A percentile compares a stretch with the other conserved stretches of the same genome.
These are phyloP conservation scores for Tolypocladium inflatum DNA, from an alignment of 2,329 filamentous ascomycete genomes.

Conservation along the genomic window DNA sequence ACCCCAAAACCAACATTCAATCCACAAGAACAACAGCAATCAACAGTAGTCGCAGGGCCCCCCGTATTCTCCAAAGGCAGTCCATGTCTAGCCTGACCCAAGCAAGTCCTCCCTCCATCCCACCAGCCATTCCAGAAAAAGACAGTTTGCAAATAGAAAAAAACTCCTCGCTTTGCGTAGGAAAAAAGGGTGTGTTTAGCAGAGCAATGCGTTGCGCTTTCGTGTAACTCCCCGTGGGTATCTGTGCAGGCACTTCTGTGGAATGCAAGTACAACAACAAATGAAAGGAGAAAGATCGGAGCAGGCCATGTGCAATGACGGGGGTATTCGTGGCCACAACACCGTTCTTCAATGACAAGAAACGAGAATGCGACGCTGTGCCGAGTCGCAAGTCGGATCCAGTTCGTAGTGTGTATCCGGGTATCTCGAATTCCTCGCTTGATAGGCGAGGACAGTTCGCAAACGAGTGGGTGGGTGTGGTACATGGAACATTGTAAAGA, in stretches of 20 bases:
- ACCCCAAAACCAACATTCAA: not conserved
- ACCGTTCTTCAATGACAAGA: not conserved
- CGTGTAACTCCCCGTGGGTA: not conserved
- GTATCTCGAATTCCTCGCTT: not conserved
- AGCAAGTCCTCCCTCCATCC: not conserved
- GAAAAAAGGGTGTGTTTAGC: not conserved
- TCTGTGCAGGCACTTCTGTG: not conserved
- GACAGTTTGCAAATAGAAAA: not conserved
- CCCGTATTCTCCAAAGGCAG: not conserved
- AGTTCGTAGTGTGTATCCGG: not conserved
- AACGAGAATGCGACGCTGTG: not conserved
- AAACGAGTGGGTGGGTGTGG: not conserved
- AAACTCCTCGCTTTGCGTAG: not conserved
- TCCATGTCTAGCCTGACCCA: not conserved
- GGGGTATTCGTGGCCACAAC: not conserved
- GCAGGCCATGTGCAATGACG: not conserved
- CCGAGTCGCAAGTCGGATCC: not conserved
- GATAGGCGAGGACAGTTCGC: not conserved
- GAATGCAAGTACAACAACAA: not conserved
- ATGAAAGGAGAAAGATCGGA: too few species aligned
- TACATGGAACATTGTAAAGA: not conserved
- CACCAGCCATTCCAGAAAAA: too few species aligned
- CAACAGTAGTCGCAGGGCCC: not conserved
- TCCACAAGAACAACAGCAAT: not conserved
- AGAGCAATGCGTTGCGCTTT: not conserved